phyloP scores from a whole-genome alignment of 164 flowering plant genomes.

The Annona squamosa region DNA sequence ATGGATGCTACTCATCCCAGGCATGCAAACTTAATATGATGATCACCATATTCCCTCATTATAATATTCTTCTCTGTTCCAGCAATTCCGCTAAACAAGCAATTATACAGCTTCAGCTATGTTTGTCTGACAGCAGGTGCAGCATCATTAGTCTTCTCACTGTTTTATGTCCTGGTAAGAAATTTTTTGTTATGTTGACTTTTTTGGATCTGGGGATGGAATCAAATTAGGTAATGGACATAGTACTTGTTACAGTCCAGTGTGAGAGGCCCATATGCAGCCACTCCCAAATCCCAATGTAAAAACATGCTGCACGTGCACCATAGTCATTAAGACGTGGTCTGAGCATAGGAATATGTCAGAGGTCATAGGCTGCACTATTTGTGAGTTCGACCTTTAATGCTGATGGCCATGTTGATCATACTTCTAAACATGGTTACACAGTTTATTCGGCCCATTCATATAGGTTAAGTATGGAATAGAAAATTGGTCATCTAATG shows the following conservation, averaged over 20 bases:
- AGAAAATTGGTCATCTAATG: too few species aligned
- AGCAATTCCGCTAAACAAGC: constrained; percentile 86
- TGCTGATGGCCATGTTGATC: neutral
- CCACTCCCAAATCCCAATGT: neutral
- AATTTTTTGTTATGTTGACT: neutral
- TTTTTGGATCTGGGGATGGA: too few species aligned
- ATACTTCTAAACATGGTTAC: neutral
- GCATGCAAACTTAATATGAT: too few species aligned
- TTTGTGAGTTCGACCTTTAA: neutral
- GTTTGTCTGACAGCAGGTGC: constrained; percentile 86
- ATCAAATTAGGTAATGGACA: too few species aligned
- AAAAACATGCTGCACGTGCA: neutral
- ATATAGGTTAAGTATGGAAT: too few species aligned
- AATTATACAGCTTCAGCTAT: constrained; percentile 78
- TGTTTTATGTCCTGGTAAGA: constrained; percentile 58
- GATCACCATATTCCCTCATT: neutral
- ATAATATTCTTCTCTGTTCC: constrained; percentile 21
- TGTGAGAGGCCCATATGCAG: neutral
- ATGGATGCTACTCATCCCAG: too few species aligned
- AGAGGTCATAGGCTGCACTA: too few species aligned
- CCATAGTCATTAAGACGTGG: neutral
- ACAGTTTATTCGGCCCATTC: neutral
- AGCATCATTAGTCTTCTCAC: constrained; percentile 70
- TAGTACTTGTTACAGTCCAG: too few species aligned
- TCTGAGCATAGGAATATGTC: neutral